Evolutionary conservation across 345 rosid species (phyloP).

Genomic region (Citrus inodora): DNA sequence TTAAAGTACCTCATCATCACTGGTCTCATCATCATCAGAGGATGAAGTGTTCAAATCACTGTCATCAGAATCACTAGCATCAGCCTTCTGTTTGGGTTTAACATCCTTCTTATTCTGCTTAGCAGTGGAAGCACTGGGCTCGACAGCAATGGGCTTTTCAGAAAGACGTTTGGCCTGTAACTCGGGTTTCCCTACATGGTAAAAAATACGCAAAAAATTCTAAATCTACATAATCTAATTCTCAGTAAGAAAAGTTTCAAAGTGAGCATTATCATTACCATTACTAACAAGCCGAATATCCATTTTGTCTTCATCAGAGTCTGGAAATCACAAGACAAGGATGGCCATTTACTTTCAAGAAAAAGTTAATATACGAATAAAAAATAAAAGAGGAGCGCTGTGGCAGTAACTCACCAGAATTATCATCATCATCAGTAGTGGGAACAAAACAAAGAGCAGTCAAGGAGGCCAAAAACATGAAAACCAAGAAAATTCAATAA

Average conservation of each 20-base stretch:
- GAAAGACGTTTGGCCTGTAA: constrained; percentile 15
- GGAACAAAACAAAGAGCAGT: constrained; percentile 17
- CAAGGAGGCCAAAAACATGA: constrained; percentile 22
- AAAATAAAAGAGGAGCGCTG: background rate
- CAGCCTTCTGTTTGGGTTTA: constrained; percentile 22
- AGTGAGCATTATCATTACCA: constrained; percentile 20
- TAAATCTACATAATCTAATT: background rate
- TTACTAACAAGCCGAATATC: constrained; percentile 18
- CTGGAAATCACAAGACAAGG: constrained; percentile 7
- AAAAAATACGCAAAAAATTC: background rate
- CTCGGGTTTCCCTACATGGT: constrained; percentile 25
- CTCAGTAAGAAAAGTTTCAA: background rate
- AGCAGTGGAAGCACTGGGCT: constrained; percentile 17
- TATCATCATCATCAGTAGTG: background rate
- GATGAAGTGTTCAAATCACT: constrained; percentile 14
- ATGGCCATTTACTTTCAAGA: background rate
- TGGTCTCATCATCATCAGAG: constrained; percentile 35
- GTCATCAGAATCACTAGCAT: constrained; percentile 26
- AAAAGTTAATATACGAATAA: background rate
- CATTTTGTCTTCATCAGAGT: constrained; percentile 21
- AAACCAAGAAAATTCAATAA: constrained; percentile 9
- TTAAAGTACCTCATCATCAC: constrained; percentile 39
- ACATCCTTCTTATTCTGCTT: constrained; percentile 45
- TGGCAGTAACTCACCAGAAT: constrained; percentile 19
- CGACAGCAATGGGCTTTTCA: constrained; percentile 6